Evolutionary conservation across 2,329 filamentous ascomycete species (phyloP).

Genomic region (Biscogniauxia sp.): DNA sequence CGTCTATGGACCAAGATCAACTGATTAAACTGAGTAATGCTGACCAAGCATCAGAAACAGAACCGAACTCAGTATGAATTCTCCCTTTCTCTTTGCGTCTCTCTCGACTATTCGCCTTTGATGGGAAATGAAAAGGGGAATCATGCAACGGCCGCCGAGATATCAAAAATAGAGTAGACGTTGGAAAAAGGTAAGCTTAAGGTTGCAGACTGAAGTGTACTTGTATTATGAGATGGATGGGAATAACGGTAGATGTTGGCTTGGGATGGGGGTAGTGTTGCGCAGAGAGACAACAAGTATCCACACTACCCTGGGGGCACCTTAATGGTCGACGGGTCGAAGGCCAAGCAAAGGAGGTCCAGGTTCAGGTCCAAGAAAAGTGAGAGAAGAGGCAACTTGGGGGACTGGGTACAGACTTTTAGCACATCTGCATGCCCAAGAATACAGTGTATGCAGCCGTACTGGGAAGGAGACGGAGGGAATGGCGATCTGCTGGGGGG

Average conservation of each 20-base stretch:
- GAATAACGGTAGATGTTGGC: constrained; percentile 34
- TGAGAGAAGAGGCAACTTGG: constrained; percentile 29
- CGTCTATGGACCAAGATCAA: not conserved
- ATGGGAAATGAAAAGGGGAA: constrained; percentile 20
- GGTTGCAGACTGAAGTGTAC: constrained; percentile 36
- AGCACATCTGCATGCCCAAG: constrained; percentile 30
- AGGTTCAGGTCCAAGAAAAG: constrained; percentile 23
- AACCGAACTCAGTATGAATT: not conserved
- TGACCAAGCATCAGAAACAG: not conserved
- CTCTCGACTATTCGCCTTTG: constrained; percentile 12
- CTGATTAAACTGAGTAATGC: not conserved
- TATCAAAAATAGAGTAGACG: constrained; percentile 31
- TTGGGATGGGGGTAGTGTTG: constrained; percentile 32
- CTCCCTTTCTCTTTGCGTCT: not conserved
- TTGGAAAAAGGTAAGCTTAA: constrained; percentile 30
- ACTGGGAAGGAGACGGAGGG: constrained; percentile 34
- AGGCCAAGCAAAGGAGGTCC: constrained; percentile 29
- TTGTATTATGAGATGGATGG: constrained; percentile 32
- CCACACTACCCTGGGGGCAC: constrained; percentile 30
- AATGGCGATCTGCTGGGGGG: constrained; percentile 33
- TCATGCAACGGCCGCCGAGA: constrained; percentile 28
- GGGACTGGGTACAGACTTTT: constrained; percentile 34
- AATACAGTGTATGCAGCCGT: constrained; percentile 32
- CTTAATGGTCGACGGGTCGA: constrained; percentile 30
- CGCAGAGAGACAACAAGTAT: constrained; percentile 30